phyloP scores from a whole-genome alignment of 345 rosid genomes.

The Geranium brycei region DNA sequence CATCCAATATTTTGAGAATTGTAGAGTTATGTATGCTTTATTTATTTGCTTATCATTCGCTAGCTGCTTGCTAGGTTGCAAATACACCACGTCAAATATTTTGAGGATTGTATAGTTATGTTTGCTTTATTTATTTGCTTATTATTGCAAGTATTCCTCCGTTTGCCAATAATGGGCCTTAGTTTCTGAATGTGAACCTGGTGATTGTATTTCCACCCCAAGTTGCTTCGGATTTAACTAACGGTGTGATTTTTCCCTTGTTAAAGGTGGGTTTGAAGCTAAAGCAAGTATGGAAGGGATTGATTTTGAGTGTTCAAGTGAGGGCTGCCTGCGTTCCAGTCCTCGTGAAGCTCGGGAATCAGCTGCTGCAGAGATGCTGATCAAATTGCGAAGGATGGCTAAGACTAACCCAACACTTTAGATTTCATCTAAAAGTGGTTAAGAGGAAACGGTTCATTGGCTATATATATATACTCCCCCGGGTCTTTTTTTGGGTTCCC shows the following conservation, averaged over 20 bases:
- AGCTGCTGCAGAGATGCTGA: slow-evolving; percentile 37
- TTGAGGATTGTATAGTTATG: too few relatives aligned
- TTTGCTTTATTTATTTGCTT: too few relatives aligned
- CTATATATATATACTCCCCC: too few relatives aligned
- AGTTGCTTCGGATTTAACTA: background rate
- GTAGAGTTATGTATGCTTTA: too few relatives aligned
- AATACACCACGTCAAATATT: too few relatives aligned
- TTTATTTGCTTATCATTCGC: too few relatives aligned
- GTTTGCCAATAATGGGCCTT: background rate
- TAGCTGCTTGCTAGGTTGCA: too few relatives aligned
- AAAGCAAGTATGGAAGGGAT: slow-evolving; percentile 27
- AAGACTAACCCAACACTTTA: background rate
- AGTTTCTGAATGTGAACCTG: slow-evolving; percentile 1
- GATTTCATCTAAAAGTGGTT: background rate
- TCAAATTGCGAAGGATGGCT: slow-evolving; percentile 11
- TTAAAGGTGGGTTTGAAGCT: slow-evolving; percentile 50
- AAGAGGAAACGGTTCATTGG: too few relatives aligned
- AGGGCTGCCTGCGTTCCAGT: slow-evolving; percentile 18
- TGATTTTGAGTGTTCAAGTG: slow-evolving; percentile 15
- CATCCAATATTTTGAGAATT: too few relatives aligned
- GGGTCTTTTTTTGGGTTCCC: too few relatives aligned
- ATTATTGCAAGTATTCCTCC: too few relatives aligned
- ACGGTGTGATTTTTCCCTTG: background rate
- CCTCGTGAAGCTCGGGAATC: slow-evolving; percentile 53
- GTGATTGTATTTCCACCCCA: background rate